phyloP scores from a whole-genome alignment of 2,329 filamentous ascomycete species.

The Fonsecaea erecta region DNA sequence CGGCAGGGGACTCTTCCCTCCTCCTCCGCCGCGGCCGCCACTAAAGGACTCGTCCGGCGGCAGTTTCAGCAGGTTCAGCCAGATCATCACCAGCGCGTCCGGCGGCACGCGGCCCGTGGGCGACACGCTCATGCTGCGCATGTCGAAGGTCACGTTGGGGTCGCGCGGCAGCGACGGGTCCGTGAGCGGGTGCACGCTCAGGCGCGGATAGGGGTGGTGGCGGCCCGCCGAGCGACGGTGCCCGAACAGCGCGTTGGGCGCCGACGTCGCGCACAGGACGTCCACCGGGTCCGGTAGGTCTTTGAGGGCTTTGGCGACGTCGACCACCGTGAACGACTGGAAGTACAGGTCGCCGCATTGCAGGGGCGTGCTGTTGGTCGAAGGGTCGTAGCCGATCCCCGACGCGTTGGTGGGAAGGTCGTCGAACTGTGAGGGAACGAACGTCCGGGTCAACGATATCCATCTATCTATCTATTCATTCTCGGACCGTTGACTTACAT shows the following conservation, averaged over 20 bases:
- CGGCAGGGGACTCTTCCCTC: not conserved
- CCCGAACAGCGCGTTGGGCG: slow-evolving; percentile 17
- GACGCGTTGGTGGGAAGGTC: slow-evolving; percentile 17
- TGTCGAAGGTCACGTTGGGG: slow-evolving; percentile 15
- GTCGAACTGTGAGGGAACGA: slow-evolving; percentile 5
- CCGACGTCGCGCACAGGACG: slow-evolving; percentile 14
- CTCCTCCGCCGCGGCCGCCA: not conserved
- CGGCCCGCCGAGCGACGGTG: not conserved
- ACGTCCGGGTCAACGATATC: not conserved
- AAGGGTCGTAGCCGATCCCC: slow-evolving; percentile 14
- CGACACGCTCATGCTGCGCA: slow-evolving; percentile 9
- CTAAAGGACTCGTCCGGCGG: slow-evolving; percentile 2
- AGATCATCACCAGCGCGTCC: slow-evolving; percentile 7
- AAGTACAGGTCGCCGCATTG: slow-evolving; percentile 17
- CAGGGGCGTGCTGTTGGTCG: slow-evolving; percentile 5
- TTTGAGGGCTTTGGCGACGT: slow-evolving; percentile 14
- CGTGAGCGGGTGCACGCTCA: slow-evolving; percentile 10
- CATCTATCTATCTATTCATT: not conserved
- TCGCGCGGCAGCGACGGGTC: slow-evolving; percentile 1
- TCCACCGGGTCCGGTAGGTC: slow-evolving; percentile 10
- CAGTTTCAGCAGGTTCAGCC: slow-evolving; percentile 12
- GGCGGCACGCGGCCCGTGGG: slow-evolving; percentile 12
- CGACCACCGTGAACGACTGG: slow-evolving; percentile 19
- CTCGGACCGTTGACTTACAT: no score
- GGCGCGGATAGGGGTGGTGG: slow-evolving; percentile 11